phyloP scores from a whole-genome alignment of 441 rosid species.

The Pelargonium fulgidum region DNA sequence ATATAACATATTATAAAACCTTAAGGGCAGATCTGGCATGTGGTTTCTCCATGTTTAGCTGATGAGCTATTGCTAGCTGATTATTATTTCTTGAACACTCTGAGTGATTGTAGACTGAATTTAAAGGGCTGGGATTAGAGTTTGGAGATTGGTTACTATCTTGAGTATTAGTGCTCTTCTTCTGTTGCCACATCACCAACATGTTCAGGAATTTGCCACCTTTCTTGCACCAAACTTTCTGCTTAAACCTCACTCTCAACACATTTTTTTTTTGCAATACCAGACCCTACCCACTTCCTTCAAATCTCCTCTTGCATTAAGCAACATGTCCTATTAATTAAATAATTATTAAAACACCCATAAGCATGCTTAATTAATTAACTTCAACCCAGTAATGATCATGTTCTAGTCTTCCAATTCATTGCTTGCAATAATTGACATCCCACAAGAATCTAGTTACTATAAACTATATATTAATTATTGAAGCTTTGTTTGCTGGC shows the following conservation, averaged over 20 bases:
- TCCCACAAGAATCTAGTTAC: too few species aligned
- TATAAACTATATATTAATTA: too few species aligned
- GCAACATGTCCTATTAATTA: background rate
- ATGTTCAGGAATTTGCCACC: constrained; percentile 21
- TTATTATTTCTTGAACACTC: constrained; percentile 8
- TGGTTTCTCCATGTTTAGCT: constrained; percentile 48
- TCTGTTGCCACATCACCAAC: constrained; percentile 68
- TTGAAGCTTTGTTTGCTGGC: too few species aligned
- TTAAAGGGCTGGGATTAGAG: constrained; percentile 31
- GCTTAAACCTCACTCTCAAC: constrained; percentile 70
- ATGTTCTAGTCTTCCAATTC: too few species aligned
- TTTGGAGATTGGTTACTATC: constrained; percentile 74
- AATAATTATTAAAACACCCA: background rate
- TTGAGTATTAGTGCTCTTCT: constrained; percentile 14
- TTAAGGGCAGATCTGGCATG: constrained; percentile 48
- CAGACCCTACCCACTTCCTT: constrained; percentile 3
- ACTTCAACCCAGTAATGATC: background rate
- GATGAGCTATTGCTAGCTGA: background rate
- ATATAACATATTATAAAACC: constrained; percentile 27
- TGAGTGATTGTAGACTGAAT: constrained; percentile 28
- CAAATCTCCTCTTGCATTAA: constrained; percentile 28
- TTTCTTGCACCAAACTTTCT: constrained; percentile 77
- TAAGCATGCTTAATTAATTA: background rate
- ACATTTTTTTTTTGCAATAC: background rate
- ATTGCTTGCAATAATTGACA: too few species aligned